Evolutionary conservation across 371 early-diverging fungal species (phyloP), one percentile per base, ranked within the genome.

Genomic region (Rhizopus stolonifer): DNA sequence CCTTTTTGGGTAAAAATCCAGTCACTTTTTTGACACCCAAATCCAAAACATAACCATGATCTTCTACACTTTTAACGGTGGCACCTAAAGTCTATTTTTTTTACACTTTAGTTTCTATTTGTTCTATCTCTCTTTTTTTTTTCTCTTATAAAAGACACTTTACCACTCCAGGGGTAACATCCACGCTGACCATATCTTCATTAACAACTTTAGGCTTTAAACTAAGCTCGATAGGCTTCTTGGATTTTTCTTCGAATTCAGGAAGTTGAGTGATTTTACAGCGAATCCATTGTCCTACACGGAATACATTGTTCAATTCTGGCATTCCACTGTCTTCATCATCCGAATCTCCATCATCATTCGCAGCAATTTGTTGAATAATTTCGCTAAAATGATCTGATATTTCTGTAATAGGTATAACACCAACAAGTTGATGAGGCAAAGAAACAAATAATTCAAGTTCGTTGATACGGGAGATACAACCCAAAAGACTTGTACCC

Each of bases 41-140:
- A 13, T 77, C 77, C n/a, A 93, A 55, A 48, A 89, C 65, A 54
- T 90, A 90, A 32, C 94, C 94, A 56, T 88, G 92, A 70, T 92
- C 94, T 66, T 93, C 91, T 11, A 84, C 78, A 54, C 84, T 83
- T 46, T 71, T 54, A 7, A 91, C 80, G n/a, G 81, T 61, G 10
- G 83, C 90, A 15, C 80, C 59, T 29, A 91, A 53, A 14, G 75
- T 59, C 86, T 87, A 67, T 44, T n/a, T n/a, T n/a, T n/a, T n/a
- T n/a, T n/a, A n/a, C n/a, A n/a, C n/a, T n/a, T n/a, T n/a, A n/a
- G n/a, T n/a, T n/a, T n/a, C n/a, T n/a, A n/a, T n/a, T n/a, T n/a
- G n/a, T n/a, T n/a, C n/a, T n/a, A n/a, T n/a, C n/a, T 4, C 31
- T 29, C 10, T 26, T 48, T 14, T 31, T 14, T 21, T 10, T 32